phyloP scores from a whole-genome alignment of 768 basidiomycete genomes.

The Lyophyllum atratum region DNA sequence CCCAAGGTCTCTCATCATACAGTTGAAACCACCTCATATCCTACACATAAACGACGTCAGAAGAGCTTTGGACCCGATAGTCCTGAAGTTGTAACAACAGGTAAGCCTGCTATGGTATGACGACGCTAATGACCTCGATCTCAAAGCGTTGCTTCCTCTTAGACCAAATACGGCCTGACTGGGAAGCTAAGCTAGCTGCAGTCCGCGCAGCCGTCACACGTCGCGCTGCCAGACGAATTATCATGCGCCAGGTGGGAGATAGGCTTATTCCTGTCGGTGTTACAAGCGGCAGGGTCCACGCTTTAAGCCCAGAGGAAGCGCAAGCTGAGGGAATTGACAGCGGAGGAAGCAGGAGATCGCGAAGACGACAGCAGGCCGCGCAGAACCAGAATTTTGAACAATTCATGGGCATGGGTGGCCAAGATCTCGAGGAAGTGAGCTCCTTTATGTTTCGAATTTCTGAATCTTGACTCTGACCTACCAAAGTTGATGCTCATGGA shows the following conservation, averaged over 20 bases:
- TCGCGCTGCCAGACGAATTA: slow-evolving; percentile 92
- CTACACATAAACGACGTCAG: slow-evolving; percentile 71
- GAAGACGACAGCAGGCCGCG: slow-evolving; percentile 53
- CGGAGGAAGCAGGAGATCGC: slow-evolving; percentile 53
- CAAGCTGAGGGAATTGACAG: slow-evolving; percentile 32
- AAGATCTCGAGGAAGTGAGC: slow-evolving; percentile 89
- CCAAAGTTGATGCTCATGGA: slow-evolving; percentile 96
- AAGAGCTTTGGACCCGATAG: slow-evolving; percentile 88
- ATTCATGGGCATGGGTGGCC: slow-evolving; percentile 76
- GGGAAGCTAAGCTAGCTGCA: slow-evolving; percentile 94
- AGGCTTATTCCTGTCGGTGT: slow-evolving; percentile 96
- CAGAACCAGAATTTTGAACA: slow-evolving; percentile 64
- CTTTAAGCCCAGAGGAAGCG: slow-evolving; percentile 63
- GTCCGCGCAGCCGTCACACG: slow-evolving; percentile 96
- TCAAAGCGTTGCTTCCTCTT: slow-evolving; percentile 12
- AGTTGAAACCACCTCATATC: slow-evolving; percentile 35
- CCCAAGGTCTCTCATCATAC: slow-evolving; percentile 47
- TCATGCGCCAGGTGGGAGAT: slow-evolving; percentile 98
- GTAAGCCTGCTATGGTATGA: slow-evolving; percentile 40
- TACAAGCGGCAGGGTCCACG: slow-evolving; percentile 82
- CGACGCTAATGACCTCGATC: not conserved
- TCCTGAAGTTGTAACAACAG: slow-evolving; percentile 90
- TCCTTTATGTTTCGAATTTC: slow-evolving; percentile 10
- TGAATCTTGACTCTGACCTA: slow-evolving; percentile 1
- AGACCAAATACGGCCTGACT: slow-evolving; percentile 98